Conservation (phyloP, 768 basidiomycete species). For the Collybia sordida region DNA sequence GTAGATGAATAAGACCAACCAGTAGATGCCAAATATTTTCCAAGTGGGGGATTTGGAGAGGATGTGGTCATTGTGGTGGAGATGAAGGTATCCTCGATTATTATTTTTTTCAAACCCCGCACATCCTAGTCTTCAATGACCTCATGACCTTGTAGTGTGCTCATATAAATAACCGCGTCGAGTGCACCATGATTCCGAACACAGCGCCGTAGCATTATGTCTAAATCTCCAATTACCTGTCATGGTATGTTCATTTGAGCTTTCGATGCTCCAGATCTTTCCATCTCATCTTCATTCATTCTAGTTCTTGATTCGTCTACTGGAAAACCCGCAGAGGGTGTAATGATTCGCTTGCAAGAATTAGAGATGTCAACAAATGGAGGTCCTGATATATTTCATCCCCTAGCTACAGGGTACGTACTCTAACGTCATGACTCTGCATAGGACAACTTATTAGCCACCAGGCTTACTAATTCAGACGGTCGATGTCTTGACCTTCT, state of each 20-base stretch:
- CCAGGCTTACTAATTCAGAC: slow-evolving; percentile 74
- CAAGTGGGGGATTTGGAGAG: slow-evolving; percentile 56
- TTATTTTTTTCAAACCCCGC: slow-evolving; percentile 29
- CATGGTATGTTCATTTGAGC: slow-evolving; percentile 55
- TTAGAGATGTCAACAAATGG: slow-evolving; percentile 33
- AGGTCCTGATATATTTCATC: slow-evolving; percentile 46
- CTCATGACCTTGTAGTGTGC: background rate
- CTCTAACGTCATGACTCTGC: background rate
- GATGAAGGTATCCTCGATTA: background rate
- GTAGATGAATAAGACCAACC: slow-evolving; percentile 44
- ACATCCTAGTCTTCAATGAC: background rate
- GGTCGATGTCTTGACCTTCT: slow-evolving; percentile 83
- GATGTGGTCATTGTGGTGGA: background rate
- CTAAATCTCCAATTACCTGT: slow-evolving; percentile 86
- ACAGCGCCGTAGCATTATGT: slow-evolving; percentile 32
- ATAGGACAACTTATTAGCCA: slow-evolving; percentile 9
- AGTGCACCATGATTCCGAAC: slow-evolving; percentile 13
- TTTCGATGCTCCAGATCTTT: background rate
- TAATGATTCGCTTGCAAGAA: slow-evolving; percentile 62
- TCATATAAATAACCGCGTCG: slow-evolving; percentile 4
- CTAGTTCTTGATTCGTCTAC: slow-evolving; percentile 84
- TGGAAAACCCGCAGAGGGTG: slow-evolving; percentile 77
- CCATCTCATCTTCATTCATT: background rate
- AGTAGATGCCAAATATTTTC: slow-evolving; percentile 90
- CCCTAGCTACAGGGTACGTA: slow-evolving; percentile 63